Conservation (phyloP, 305 asterid genomes). For the Fraxinus paxiana region DNA sequence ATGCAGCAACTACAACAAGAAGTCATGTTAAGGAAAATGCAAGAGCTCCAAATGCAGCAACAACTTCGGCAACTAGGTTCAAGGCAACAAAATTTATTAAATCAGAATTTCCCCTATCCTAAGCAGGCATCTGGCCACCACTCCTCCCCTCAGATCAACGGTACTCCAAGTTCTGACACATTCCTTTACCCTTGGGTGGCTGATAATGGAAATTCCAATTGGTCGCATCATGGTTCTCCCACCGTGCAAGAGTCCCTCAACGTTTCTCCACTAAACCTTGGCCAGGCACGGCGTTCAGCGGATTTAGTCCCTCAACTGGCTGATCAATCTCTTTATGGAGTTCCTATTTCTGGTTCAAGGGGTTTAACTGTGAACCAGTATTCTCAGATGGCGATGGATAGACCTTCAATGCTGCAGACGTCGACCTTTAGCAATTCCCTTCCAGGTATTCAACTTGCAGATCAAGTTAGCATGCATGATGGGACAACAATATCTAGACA, state of each 20-base stretch:
- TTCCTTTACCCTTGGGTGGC: conserved; percentile 45
- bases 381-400: conserved; percentile 46
- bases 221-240: conserved; percentile 56
- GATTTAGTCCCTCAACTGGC: conserved; percentile 56
- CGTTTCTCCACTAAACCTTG: conserved; percentile 44
- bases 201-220: conserved; percentile 53
- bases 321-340: conserved; percentile 81
- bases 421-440: conserved; percentile 41
- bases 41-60: conserved; percentile 82
- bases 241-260: conserved; percentile 54
- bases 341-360: conserved; percentile 74
- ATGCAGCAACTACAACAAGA: conserved; percentile 82
- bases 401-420: conserved; percentile 48
- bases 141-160: conserved; percentile 39
- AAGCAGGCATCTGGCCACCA: conserved; percentile 59
- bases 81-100: conserved; percentile 46
- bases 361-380: conserved; percentile 49
- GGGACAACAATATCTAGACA: conserved; percentile 43
- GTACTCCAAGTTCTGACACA: conserved; percentile 48
- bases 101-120: conserved; percentile 42
- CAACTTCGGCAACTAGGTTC: conserved; percentile 58
- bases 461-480: conserved; percentile 44
- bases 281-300: conserved; percentile 45
- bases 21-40: conserved; percentile 71
- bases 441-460: conserved; percentile 54